Percentiles rank a stretch among this genome's conserved stretches.
phyloP scores from a whole-genome alignment of 176 grass and related monocot genomes.

The Zoysia japonica region DNA sequence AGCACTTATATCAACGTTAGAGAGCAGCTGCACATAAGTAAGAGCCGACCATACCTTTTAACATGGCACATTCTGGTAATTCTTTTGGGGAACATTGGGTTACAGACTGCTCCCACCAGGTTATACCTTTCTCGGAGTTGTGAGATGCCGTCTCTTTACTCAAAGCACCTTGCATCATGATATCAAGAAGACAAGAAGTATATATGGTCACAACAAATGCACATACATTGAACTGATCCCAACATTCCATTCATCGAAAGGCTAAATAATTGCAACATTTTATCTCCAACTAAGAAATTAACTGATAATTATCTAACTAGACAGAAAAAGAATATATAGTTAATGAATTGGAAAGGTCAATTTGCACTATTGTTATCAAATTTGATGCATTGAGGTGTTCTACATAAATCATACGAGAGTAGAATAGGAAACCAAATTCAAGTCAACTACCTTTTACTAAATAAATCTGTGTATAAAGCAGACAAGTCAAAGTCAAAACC shows the following conservation, averaged over 20 bases:
- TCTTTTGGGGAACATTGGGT: constrained; percentile 56
- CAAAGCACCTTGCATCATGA: constrained; percentile 56
- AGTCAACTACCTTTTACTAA: constrained; percentile 13
- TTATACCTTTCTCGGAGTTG: constrained; percentile 49
- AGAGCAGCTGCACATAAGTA: constrained; percentile 27
- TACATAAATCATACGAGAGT: constrained; percentile 1
- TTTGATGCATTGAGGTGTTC: not conserved
- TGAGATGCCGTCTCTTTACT: constrained; percentile 54
- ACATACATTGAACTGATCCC: constrained; percentile 42
- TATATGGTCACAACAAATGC: constrained; percentile 27
- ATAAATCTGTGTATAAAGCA: constrained; percentile 6
- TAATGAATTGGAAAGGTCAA: not conserved
- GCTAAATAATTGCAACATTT: constrained; percentile 14
- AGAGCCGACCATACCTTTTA: constrained; percentile 51
- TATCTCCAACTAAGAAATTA: constrained; percentile 10
- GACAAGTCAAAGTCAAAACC: constrained; percentile 14
- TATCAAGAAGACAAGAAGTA: constrained; percentile 28
- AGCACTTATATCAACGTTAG: constrained; percentile 23
- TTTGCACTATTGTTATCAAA: not conserved
- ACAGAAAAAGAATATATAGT: not conserved
- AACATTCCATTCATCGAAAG: constrained; percentile 26
- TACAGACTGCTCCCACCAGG: constrained; percentile 55
- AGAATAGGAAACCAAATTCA: constrained; percentile 22
- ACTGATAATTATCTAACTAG: not conserved
- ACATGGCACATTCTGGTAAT: constrained; percentile 39